Evolutionary conservation across 495 filamentous ascomycete genomes (phyloP).

Genomic region (Penicillium fimorum): DNA sequence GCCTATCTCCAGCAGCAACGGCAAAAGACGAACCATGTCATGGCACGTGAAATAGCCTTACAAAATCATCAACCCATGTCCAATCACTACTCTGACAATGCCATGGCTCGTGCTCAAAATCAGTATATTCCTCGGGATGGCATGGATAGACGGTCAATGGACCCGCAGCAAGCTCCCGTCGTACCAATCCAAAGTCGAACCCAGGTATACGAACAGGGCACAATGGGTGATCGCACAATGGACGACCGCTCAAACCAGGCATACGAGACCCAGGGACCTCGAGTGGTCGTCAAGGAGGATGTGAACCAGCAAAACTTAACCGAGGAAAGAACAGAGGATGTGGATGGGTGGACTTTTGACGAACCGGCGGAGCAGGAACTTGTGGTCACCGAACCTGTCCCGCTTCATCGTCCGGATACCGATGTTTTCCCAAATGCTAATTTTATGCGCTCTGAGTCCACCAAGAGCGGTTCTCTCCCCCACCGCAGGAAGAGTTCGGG

Average conservation of each 20-base stretch:
- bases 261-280: conserved; percentile 55
- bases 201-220: conserved; percentile 36
- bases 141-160: conserved; percentile 39
- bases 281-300: conserved; percentile 42
- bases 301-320: conserved; percentile 23
- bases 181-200: conserved; percentile 42
- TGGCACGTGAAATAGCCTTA: conserved; percentile 45
- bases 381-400: conserved; percentile 49
- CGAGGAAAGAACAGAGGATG: conserved; percentile 51
- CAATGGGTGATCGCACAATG: conserved; percentile 50
- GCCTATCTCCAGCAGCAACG: conserved; percentile 49
- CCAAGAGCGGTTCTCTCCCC: conserved; percentile 59
- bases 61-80: conserved; percentile 49
- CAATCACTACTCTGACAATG: conserved; percentile 45
- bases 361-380: conserved; percentile 51
- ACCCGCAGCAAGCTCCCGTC: conserved; percentile 38
- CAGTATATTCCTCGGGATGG: conserved; percentile 33
- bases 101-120: conserved; percentile 34
- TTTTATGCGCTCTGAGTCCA: conserved; percentile 69
- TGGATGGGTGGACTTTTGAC: conserved; percentile 91
- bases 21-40: conserved; percentile 46
- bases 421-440: conserved; percentile 85
- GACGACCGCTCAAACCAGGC: conserved; percentile 60
- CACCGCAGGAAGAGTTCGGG: conserved; percentile 83
- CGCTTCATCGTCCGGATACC: conserved; percentile 69